Evolutionary conservation across 495 filamentous ascomycete species (phyloP).

Genomic region (Thermochaetoides thermophila): DNA sequence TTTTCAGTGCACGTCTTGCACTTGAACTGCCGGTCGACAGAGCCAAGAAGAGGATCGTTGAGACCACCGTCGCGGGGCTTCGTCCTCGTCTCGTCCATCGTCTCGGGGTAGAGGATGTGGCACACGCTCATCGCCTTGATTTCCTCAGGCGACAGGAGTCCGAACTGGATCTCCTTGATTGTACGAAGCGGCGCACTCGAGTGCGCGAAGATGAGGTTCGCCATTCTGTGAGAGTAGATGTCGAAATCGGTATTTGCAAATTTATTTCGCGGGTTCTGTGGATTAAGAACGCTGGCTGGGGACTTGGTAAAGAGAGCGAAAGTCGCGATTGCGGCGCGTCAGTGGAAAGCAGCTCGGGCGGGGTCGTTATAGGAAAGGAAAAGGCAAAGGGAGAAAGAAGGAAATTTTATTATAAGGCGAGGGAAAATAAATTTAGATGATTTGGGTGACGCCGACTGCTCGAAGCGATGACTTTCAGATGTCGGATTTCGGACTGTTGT

Average conservation of each 20-base stretch:
- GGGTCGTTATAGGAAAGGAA: slow-evolving; percentile 2
- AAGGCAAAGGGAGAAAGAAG: slow-evolving; percentile 4
- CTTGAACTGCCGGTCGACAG: slow-evolving; percentile 83
- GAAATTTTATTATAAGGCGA: slow-evolving; percentile 1
- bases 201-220: slow-evolving; percentile 80
- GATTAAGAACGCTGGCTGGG: slow-evolving; percentile 5
- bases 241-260: slow-evolving; percentile 1
- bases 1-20: slow-evolving; percentile 90
- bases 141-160: slow-evolving; percentile 88
- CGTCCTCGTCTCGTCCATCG: slow-evolving; percentile 88
- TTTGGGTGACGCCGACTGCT: slow-evolving; percentile 3
- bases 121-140: slow-evolving; percentile 95
- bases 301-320: slow-evolving; percentile 4
- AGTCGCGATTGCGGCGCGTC: slow-evolving; percentile 11
- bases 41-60: slow-evolving; percentile 87
- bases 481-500: slow-evolving; percentile 10
- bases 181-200: slow-evolving; percentile 92
- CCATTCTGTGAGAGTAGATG: slow-evolving; percentile 38
- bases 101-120: slow-evolving; percentile 89
- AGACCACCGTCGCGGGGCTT: slow-evolving; percentile 76
- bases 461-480: slow-evolving; percentile 8
- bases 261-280: neutral
- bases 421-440: slow-evolving; percentile 12
- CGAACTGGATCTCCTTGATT: slow-evolving; percentile 97
- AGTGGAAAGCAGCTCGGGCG: too few species aligned